These are phyloP conservation scores for Phycomyces nitens DNA, from an alignment of 192 early-diverging fungal genomes.

Conservation along the genomic window DNA sequence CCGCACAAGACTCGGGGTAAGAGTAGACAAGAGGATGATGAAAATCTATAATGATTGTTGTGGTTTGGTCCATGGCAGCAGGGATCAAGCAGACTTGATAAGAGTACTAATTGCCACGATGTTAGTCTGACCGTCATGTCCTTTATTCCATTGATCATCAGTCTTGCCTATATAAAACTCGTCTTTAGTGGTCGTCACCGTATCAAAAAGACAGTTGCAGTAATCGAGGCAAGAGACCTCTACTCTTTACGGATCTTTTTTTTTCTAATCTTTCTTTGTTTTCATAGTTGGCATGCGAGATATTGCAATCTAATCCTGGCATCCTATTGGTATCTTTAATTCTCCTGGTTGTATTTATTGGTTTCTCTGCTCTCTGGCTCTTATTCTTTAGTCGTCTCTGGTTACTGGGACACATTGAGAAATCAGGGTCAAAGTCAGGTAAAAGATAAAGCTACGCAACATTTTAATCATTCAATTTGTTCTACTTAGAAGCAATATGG, in stretches of 20 bases:
- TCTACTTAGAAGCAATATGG: slow-evolving; percentile 43
- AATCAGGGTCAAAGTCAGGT: slow-evolving; percentile 8
- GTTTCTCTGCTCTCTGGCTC: slow-evolving; percentile 65
- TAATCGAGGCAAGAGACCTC: slow-evolving; percentile 44
- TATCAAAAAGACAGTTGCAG: slow-evolving; percentile 48
- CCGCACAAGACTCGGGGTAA: slow-evolving; percentile 46
- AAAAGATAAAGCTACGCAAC: slow-evolving; percentile 1
- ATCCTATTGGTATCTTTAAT: slow-evolving; percentile 61
- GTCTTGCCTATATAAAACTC: slow-evolving; percentile 35
- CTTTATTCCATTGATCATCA: slow-evolving; percentile 45
- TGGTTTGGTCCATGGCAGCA: too few relatives aligned
- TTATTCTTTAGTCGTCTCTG: slow-evolving; percentile 64
- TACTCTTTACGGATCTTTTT: not conserved
- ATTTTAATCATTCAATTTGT: not conserved
- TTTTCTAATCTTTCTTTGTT: not conserved
- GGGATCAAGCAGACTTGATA: too few relatives aligned
- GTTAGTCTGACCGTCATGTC: slow-evolving; percentile 43
- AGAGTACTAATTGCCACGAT: not conserved
- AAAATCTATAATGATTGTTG: not conserved
- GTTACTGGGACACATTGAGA: slow-evolving; percentile 44
- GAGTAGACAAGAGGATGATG: not conserved
- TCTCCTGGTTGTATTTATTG: slow-evolving; percentile 52
- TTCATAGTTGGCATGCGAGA: slow-evolving; percentile 64
- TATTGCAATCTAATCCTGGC: slow-evolving; percentile 66
- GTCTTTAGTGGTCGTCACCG: slow-evolving; percentile 38